Conservation (phyloP, 495 filamentous ascomycete species). For the Entonaema liquescens region DNA sequence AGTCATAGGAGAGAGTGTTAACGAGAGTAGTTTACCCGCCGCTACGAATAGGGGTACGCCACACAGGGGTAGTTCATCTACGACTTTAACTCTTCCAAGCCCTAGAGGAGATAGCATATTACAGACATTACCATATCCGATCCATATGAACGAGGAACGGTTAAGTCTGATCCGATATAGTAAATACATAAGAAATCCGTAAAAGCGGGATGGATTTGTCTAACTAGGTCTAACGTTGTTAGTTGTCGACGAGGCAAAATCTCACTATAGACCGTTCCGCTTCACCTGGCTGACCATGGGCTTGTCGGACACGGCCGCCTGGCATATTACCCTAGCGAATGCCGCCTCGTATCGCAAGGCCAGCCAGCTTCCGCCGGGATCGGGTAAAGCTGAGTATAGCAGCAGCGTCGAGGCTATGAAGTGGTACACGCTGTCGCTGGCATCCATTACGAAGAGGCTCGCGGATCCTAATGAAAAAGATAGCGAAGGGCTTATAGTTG, state of each 20-base stretch:
- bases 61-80: not conserved
- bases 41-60: not conserved
- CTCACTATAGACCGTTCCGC: slow-evolving; percentile 36
- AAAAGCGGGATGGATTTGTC: not conserved
- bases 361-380: not conserved
- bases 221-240: slow-evolving; percentile 17
- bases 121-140: slow-evolving; percentile 23
- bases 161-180: slow-evolving; percentile 30
- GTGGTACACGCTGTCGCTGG: slow-evolving; percentile 41
- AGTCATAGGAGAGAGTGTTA: slow-evolving; percentile 13
- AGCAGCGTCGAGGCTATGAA: slow-evolving; percentile 35
- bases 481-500: slow-evolving; percentile 37
- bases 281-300: slow-evolving; percentile 41
- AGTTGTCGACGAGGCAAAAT: slow-evolving; percentile 37
- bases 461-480: slow-evolving; percentile 26
- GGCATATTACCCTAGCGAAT: slow-evolving; percentile 42
- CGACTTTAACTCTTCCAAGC: not conserved
- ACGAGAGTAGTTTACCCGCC: not conserved
- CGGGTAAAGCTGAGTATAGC: slow-evolving; percentile 19
- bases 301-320: slow-evolving; percentile 36
- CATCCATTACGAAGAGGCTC: slow-evolving; percentile 36
- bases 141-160: slow-evolving; percentile 39
- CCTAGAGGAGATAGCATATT: slow-evolving; percentile 25
- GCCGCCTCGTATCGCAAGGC: slow-evolving; percentile 19
- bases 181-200: slow-evolving; percentile 15